Percentiles rank a stretch among this genome's conserved stretches.
These are phyloP conservation scores for Beauveria australis DNA, from an alignment of 2,329 filamentous ascomycete genomes.

Conservation along the genomic window DNA sequence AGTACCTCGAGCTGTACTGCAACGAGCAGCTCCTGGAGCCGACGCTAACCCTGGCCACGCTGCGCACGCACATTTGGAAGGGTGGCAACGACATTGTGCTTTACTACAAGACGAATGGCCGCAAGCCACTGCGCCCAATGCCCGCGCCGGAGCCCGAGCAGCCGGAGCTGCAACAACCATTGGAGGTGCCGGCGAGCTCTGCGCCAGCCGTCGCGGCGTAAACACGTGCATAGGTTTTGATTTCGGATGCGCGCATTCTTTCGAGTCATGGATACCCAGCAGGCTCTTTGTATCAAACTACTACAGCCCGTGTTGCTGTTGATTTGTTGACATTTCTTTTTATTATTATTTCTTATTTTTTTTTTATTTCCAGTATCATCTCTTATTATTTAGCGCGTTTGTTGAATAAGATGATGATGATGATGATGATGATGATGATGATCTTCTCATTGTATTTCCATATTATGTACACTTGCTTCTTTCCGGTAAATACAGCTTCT, in stretches of 20 bases:
- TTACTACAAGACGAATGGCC: slow-evolving; percentile 87
- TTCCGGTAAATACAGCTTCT: neutral
- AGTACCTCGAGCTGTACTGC: slow-evolving; percentile 92
- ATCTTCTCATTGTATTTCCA: neutral
- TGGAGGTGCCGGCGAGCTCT: neutral
- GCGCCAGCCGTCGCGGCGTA: neutral
- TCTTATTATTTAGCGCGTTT: slow-evolving; percentile 2
- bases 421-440: neutral
- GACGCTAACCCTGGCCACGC: slow-evolving; percentile 87
- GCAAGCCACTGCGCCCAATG: slow-evolving; percentile 48
- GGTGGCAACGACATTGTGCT: slow-evolving; percentile 87
- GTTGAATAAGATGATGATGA: neutral
- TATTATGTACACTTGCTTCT: neutral
- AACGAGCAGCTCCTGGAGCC: slow-evolving; percentile 70
- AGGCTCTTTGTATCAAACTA: slow-evolving; percentile 1
- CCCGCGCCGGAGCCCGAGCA: slow-evolving; percentile 19
- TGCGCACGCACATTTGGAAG: slow-evolving; percentile 89
- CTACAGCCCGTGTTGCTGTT: neutral
- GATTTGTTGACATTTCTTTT: neutral
- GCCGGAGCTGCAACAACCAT: neutral
- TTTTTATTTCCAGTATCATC: neutral
- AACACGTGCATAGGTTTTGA: neutral
- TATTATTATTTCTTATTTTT: neutral
- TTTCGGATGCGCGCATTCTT: neutral
- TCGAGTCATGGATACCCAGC: slow-evolving; percentile 6